Conservation (phyloP, 2,329 filamentous ascomycete genomes). For the Hymenoscyphus infarciens region DNA sequence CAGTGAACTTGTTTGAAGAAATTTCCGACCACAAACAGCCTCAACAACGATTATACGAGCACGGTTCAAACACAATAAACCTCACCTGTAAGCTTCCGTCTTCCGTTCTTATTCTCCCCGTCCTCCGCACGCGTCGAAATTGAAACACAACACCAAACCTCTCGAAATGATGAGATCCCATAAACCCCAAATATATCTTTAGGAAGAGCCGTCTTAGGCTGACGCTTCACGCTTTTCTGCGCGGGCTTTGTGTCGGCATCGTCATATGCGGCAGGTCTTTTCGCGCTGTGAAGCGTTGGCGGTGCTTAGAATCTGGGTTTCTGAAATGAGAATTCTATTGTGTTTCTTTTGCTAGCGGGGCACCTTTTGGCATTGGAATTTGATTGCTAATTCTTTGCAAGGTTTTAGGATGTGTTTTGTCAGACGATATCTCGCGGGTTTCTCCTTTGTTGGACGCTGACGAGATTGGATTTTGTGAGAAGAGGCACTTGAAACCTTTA, state of each 20-base stretch:
- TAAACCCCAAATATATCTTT: conserved; percentile 28
- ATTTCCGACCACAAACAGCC: not conserved
- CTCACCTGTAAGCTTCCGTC: not conserved
- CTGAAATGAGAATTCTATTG: conserved; percentile 17
- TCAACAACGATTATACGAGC: not conserved
- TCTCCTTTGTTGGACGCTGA: no score
- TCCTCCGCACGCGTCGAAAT: not conserved
- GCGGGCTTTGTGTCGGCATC: conserved; percentile 26
- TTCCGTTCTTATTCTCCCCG: not conserved
- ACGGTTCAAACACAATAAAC: not conserved
- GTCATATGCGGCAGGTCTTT: conserved; percentile 30
- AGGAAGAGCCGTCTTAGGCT: conserved; percentile 35
- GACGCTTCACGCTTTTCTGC: conserved; percentile 14
- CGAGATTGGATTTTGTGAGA: no score
- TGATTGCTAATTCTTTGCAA: conserved; percentile 1
- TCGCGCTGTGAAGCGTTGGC: conserved; percentile 22
- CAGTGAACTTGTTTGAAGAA: no score
- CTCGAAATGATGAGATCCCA: conserved; percentile 33
- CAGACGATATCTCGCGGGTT: not conserved
- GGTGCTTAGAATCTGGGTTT: conserved; percentile 34
- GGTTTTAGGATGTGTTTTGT: not conserved
- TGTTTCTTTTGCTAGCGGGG: not conserved
- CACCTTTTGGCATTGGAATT: not conserved
- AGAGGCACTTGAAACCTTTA: no score
- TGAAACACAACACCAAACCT: not conserved